Evolutionary conservation across 257 asterid genomes (phyloP), one percentile per base, ranked within the genome.

Genomic region (Fraxinus pennsylvanica): DNA sequence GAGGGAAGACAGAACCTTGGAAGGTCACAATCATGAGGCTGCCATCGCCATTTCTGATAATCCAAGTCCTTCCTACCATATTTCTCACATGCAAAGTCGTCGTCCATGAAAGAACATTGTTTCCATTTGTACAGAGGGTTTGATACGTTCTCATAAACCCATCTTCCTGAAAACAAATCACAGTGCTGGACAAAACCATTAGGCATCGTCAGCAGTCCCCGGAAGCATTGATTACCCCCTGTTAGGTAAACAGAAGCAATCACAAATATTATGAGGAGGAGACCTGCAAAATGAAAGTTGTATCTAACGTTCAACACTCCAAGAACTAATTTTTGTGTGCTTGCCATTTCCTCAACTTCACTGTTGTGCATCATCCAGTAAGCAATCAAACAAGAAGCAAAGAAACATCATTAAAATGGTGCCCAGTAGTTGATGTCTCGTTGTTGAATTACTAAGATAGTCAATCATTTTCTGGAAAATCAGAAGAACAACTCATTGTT

Each of bases 81-180:
- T 77, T 76, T 82, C 32, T 84, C 79, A 75, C 91, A 88, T 14
- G 87, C 88, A 71, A 84, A 84, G 17, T 81, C 89, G 32, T 82
- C 88, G 7, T 66, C 38, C 86, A 86, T 80, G 79, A 83, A 84
- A 9, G 84, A 54, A 57, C 91, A 87, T 61, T 77, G 50, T 52
- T 73, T 8, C 21, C 81, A 89, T 1, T 74, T 81, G 78, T 85
- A 85, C 1, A 82, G 3, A 15, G 88, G 89, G 38, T 77, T 71
- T 0, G 89, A 75, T 3, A 39, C 36, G 75, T 83, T 82, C 68
- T 85, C 91, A 22, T 76, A 82, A 14, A 82, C 76, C 89, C 88
- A 84, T 1, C 5, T 84, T 1, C 88, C 89, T 5, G 81, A 43
- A 47, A 85, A 85, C 2, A 81, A 63, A 71, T 87, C 29, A 70